Evolutionary conservation across 768 basidiomycete species (phyloP), one percentile per base, ranked within the genome.

Genomic region (Boletus vinaceobasis): DNA sequence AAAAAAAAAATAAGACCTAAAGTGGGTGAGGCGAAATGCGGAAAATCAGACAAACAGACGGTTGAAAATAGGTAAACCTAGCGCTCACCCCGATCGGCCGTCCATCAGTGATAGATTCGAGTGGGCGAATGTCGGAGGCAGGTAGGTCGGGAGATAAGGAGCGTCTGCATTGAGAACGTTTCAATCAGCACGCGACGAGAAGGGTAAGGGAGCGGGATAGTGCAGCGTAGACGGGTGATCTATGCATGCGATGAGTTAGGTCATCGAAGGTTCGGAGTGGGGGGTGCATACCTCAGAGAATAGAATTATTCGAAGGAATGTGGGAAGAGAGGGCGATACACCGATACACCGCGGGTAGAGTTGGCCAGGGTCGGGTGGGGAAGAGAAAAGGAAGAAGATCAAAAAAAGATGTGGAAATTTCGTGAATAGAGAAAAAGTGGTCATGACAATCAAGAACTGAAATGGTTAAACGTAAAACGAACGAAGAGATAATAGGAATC

Each of bases 231-330:
- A 48, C 4, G 21, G 37, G 33, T 31, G 38, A 46, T 49, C 63
- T 65, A 6, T 21, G 21, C 1, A 31, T 13, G 11, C 1, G 23
- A 52, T 52, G 10, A 50, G 43, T 36, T 48, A 37, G 29, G 21
- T 43, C 21, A 11, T 45, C 13, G 2, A 51, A 10, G 5, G 10
- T 13, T 38, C 11, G 7, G 35, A 44, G 11, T n/a, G n/a, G 14
- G 14, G 17, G 21, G 33, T 33, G 6, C 50, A 29, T 57, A 68
- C 66, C 60, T 65, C 42, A 1, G 48, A 8, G 31, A 52, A 60
- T 52, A 58, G 48, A 37, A 40, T 38, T 55, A 55, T 32, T 38
- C 27, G 42, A 67, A 55, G 7, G 64, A 56, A 13, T 29, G 58
- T 55, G 42, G n/a, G 14, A 23, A 23, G 21, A 23, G 29, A 27